phyloP scores from a whole-genome alignment of 2,329 filamentous ascomycete genomes.

The Cladorrhinum sp. region DNA sequence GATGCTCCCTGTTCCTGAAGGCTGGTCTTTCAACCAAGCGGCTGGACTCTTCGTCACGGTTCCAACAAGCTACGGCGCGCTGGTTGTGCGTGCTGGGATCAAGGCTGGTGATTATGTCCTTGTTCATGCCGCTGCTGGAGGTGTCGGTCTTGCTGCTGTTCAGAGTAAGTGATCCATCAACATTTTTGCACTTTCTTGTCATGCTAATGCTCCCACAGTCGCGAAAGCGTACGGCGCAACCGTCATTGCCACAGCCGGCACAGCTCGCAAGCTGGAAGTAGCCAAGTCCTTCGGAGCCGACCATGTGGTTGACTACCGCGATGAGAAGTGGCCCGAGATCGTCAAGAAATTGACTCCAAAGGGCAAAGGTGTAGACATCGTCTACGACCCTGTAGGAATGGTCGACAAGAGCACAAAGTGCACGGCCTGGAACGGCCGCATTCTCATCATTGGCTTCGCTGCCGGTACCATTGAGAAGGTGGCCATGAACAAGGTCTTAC shows the following conservation, averaged over 20 bases:
- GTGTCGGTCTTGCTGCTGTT: conserved; percentile 86
- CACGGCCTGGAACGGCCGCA: conserved; percentile 85
- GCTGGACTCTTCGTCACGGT: conserved; percentile 90
- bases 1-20: conserved; percentile 70
- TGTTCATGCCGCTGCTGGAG: conserved; percentile 87
- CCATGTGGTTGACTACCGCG: conserved; percentile 73
- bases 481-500: conserved; percentile 82
- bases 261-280: conserved; percentile 73
- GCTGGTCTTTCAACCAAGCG: conserved; percentile 81
- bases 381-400: conserved; percentile 90
- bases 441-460: conserved; percentile 87
- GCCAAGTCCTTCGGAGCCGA: conserved; percentile 82
- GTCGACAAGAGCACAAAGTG: conserved; percentile 88
- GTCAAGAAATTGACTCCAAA: conserved; percentile 77
- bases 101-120: conserved; percentile 82
- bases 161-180: conserved; percentile 50
- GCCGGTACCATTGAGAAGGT: conserved; percentile 86
- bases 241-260: conserved; percentile 89
- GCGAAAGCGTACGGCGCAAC: conserved; percentile 89
- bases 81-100: conserved; percentile 74
- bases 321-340: conserved; percentile 58
- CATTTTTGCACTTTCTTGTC: too few relatives aligned
- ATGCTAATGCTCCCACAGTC: conserved; percentile 41
- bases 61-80: conserved; percentile 80
- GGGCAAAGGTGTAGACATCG: conserved; percentile 76